Evolutionary conservation across 164 flowering plant species (phyloP).

Genomic region (Piper longum): DNA sequence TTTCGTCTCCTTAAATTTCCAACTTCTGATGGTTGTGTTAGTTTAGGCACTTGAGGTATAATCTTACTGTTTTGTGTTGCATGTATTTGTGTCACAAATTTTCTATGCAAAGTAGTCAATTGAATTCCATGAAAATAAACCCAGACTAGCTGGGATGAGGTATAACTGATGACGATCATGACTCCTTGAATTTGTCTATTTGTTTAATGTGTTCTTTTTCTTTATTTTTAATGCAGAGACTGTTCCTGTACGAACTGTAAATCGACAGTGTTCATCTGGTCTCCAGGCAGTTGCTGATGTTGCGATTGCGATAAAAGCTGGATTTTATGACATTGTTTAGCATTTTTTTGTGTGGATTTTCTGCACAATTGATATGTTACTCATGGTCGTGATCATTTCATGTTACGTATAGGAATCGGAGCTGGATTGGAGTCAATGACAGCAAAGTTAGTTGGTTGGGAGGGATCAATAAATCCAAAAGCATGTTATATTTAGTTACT

Average conservation of each 20-base stretch:
- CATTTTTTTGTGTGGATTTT: not conserved
- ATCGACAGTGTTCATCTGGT: slow-evolving; percentile 97
- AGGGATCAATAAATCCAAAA: slow-evolving; percentile 63
- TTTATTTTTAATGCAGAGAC: slow-evolving; percentile 39
- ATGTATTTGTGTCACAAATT: too few species aligned
- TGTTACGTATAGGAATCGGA: slow-evolving; percentile 56
- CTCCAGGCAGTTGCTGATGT: slow-evolving; percentile 99
- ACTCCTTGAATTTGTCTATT: not conserved
- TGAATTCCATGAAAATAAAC: too few species aligned
- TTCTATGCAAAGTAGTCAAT: too few species aligned
- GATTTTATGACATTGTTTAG: slow-evolving; percentile 90
- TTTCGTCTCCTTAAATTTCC: too few species aligned
- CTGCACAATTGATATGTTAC: not conserved
- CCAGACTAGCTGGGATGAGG: too few species aligned
- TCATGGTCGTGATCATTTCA: not conserved
- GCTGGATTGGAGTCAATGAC: slow-evolving; percentile 98
- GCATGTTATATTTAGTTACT: slow-evolving; percentile 20
- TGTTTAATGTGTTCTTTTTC: not conserved
- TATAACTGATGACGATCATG: too few species aligned
- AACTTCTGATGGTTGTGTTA: too few species aligned
- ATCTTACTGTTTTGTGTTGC: too few species aligned
- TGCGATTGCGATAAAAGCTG: slow-evolving; percentile 95
- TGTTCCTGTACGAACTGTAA: slow-evolving; percentile 88
- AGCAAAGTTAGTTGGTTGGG: slow-evolving; percentile 51
- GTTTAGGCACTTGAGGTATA: too few species aligned